Percentiles rank a stretch among this genome's conserved stretches.
These are phyloP conservation scores for Primulina huaijiensis DNA, from an alignment of 257 asterid species.

Conservation along the genomic window DNA sequence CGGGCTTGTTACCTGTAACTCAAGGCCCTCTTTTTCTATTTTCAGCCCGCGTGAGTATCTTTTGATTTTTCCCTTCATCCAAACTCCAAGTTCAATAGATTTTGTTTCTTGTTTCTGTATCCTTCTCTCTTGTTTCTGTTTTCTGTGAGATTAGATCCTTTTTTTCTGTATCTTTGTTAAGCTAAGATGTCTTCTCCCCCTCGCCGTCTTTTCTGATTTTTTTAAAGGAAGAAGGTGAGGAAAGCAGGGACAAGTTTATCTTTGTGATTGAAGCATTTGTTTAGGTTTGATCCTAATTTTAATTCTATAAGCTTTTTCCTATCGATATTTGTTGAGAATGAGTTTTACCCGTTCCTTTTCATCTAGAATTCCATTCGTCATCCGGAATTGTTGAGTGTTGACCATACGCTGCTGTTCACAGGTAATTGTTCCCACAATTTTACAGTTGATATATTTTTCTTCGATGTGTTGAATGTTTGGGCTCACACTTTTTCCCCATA, in stretches of 20 bases:
- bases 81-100: neutral
- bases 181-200: slow-evolving; percentile 35
- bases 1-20: neutral
- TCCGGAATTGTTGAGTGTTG: slow-evolving; percentile 39
- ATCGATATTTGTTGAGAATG: slow-evolving; percentile 18
- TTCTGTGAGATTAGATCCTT: slow-evolving; percentile 27
- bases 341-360: slow-evolving; percentile 2
- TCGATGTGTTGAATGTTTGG: neutral
- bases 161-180: slow-evolving; percentile 23
- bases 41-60: neutral
- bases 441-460: neutral
- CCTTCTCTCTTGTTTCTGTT: slow-evolving; percentile 5
- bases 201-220: slow-evolving; percentile 51
- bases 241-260: slow-evolving; percentile 34
- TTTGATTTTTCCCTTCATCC: neutral
- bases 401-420: slow-evolving; percentile 36
- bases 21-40: slow-evolving; percentile 13
- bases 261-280: slow-evolving; percentile 27
- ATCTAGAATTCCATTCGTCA: slow-evolving; percentile 14
- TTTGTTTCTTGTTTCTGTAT: slow-evolving; percentile 15
- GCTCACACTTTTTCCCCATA: neutral
- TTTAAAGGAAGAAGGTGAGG: slow-evolving; percentile 48
- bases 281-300: slow-evolving; percentile 9
- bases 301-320: slow-evolving; percentile 15
- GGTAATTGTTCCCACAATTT: slow-evolving; percentile 21